Evolutionary conservation across 2,329 filamentous ascomycete genomes (phyloP).

Genomic region (Rutstroemia sp.): DNA sequence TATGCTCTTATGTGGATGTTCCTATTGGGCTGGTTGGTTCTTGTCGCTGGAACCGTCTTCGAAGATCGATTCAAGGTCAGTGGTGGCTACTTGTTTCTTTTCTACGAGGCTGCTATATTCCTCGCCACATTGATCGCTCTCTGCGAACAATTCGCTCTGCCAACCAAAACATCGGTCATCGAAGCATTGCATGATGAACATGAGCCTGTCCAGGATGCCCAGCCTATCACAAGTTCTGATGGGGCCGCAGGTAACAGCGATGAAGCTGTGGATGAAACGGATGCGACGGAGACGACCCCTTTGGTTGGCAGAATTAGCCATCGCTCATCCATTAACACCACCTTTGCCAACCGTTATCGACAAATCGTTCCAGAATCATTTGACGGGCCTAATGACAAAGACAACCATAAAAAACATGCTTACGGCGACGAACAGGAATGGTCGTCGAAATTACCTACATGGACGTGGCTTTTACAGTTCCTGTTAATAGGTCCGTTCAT

Average conservation of each 20-base stretch:
- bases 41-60: slow-evolving; percentile 67
- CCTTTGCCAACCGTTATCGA: slow-evolving; percentile 46
- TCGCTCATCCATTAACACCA: slow-evolving; percentile 47
- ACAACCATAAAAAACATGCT: slow-evolving; percentile 32
- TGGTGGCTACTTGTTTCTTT: slow-evolving; percentile 73
- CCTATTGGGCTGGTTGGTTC: slow-evolving; percentile 60
- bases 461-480: slow-evolving; percentile 85
- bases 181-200: slow-evolving; percentile 46
- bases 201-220: slow-evolving; percentile 28
- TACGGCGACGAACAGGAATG: slow-evolving; percentile 76
- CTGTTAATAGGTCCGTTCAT: slow-evolving; percentile 71
- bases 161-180: slow-evolving; percentile 63
- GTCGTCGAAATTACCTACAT: slow-evolving; percentile 71
- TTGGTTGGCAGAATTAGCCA: slow-evolving; percentile 37
- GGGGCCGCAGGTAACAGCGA: slow-evolving; percentile 31
- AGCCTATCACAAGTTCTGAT: slow-evolving; percentile 28
- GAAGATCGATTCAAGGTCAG: slow-evolving; percentile 67
- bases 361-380: slow-evolving; percentile 19
- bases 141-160: slow-evolving; percentile 71
- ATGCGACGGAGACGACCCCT: slow-evolving; percentile 45
- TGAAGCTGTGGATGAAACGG: slow-evolving; percentile 26
- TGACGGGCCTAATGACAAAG: slow-evolving; percentile 23
- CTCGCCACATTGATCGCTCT: slow-evolving; percentile 68
- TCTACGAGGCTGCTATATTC: slow-evolving; percentile 71
- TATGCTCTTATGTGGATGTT: slow-evolving; percentile 85